phyloP scores from a whole-genome alignment of 2,329 filamentous ascomycete species.

The Zarea fungicola region DNA sequence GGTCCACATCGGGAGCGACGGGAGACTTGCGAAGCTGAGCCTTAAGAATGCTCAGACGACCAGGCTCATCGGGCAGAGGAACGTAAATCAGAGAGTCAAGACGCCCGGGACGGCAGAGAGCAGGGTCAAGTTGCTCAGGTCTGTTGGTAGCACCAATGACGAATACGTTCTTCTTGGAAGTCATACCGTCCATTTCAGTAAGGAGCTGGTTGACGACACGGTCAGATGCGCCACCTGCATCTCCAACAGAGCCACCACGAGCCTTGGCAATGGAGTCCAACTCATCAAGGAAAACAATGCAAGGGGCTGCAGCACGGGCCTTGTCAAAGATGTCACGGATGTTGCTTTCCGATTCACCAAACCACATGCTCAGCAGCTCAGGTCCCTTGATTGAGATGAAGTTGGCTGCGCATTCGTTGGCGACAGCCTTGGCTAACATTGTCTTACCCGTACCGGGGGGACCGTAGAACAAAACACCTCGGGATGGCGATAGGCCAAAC shows the following conservation, averaged over 20 bases:
- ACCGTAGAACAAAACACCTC: constrained; percentile 97
- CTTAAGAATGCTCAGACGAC: constrained; percentile 83
- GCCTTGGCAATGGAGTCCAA: constrained; percentile 99
- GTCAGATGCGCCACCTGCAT: constrained; percentile 96
- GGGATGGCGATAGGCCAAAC: constrained; percentile 95
- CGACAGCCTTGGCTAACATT: constrained; percentile 96
- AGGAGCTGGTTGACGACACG: constrained; percentile 99
- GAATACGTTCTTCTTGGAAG: constrained; percentile 99
- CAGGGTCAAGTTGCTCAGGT: constrained; percentile 97
- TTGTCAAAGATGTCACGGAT: constrained; percentile 99
- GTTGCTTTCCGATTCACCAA: constrained; percentile 99
- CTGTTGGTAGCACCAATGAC: constrained; percentile 98
- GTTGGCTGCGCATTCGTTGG: constrained; percentile 98
- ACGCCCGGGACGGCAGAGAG: constrained; percentile 96
- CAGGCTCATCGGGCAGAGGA: constrained; percentile 86
- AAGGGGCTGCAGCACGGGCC: constrained; percentile 94
- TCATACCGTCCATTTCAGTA: constrained; percentile 99
- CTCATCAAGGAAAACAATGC: constrained; percentile 98
- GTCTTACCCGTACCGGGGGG: constrained; percentile 99
- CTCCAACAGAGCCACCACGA: constrained; percentile 91
- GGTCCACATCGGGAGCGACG: constrained; percentile 78
- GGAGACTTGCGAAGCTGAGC: constrained; percentile 98
- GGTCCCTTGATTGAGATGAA: constrained; percentile 99
- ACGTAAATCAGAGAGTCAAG: constrained; percentile 98
- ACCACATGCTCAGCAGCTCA: constrained; percentile 99